phyloP scores from a whole-genome alignment of 2,329 filamentous ascomycete species.

The Whalleya microplaca region DNA sequence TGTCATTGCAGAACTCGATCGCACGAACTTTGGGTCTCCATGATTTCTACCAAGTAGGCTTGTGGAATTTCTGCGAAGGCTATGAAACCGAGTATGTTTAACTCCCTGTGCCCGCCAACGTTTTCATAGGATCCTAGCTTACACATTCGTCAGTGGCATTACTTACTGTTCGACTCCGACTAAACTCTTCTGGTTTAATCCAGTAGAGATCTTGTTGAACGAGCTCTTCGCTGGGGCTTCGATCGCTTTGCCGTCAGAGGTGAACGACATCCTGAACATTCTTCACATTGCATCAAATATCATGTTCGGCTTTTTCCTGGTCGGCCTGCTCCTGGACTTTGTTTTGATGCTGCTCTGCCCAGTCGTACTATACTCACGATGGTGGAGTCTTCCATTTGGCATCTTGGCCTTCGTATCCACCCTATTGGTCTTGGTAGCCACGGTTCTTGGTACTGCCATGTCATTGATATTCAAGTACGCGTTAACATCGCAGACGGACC shows the following conservation, averaged over 20 bases:
- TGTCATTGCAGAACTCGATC: slow-evolving; percentile 78
- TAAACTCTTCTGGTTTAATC: slow-evolving; percentile 87
- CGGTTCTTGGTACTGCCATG: slow-evolving; percentile 80
- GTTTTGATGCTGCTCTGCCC: slow-evolving; percentile 70
- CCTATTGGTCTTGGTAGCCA: slow-evolving; percentile 69
- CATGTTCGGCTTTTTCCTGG: slow-evolving; percentile 90
- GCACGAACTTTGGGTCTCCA: slow-evolving; percentile 84
- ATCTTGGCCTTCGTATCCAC: slow-evolving; percentile 70
- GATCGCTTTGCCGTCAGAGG: slow-evolving; percentile 76
- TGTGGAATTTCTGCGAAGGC: slow-evolving; percentile 93
- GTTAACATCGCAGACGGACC: slow-evolving; percentile 68
- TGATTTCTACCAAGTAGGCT: slow-evolving; percentile 90
- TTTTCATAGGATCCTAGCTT: slow-evolving; percentile 41
- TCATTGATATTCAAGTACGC: slow-evolving; percentile 80
- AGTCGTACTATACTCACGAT: slow-evolving; percentile 57
- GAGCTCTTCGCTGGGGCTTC: slow-evolving; percentile 82
- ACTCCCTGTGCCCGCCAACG: neutral
- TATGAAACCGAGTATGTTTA: slow-evolving; percentile 64
- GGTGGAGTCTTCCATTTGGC: slow-evolving; percentile 68
- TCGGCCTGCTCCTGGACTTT: slow-evolving; percentile 70
- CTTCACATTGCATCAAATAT: slow-evolving; percentile 75
- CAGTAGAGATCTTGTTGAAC: slow-evolving; percentile 76
- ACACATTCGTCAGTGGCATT: slow-evolving; percentile 62
- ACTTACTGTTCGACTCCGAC: slow-evolving; percentile 74
- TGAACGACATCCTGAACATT: slow-evolving; percentile 73